Evolutionary conservation across 306 rosid genomes (phyloP), one percentile per base, ranked within the genome.

Genomic region (Castanospermum australe): DNA sequence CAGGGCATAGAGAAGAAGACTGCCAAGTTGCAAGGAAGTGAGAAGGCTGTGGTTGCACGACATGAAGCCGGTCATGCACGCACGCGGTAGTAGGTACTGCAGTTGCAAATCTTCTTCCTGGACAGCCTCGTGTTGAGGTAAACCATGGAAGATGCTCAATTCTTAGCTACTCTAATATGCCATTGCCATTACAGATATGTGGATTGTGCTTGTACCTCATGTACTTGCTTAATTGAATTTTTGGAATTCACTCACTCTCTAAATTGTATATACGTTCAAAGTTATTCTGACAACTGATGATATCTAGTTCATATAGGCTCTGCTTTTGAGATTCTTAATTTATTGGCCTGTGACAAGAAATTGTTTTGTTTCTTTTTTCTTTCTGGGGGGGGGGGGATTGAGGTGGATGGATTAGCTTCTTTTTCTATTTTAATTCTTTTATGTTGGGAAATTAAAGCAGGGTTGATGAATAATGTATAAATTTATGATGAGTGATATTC

Each of bases 21-120:
- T 32, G 90, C 96, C 80, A 95, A 89, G 88, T 87, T 95, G 86
- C 87, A 87, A 88, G 99, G 99, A 77, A 73, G 83, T 81, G 99
- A 95, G 89, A 95, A 93, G 79, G 93, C 85, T 86, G 99, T 93
- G 32, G 99, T 95, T 82, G 99, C 99, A 57, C 91, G 99, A 24
- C 99, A 95, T 80, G 99, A 95, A 88, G 99, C 92, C 79, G 99
- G 99, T 73, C 99, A 95, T 88, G 99, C n/a, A n/a, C n/a, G n/a
- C n/a, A n/a, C n/a, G n/a, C 99, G 22, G 97, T 95, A 50, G 98
- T 95, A 33, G 97, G 99, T 62, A 95, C 99, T 76, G 98, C 99
- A 42, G 95, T 95, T 82, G 98, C 98, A 42, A 91, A 71, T 84
- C 98, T 95, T 85, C 90, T 95, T 82, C 67, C 94, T 77, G 98